Base-by-base conservation (phyloP, 495 filamentous ascomycete species). In the Cairneyella variabilis region DNA sequence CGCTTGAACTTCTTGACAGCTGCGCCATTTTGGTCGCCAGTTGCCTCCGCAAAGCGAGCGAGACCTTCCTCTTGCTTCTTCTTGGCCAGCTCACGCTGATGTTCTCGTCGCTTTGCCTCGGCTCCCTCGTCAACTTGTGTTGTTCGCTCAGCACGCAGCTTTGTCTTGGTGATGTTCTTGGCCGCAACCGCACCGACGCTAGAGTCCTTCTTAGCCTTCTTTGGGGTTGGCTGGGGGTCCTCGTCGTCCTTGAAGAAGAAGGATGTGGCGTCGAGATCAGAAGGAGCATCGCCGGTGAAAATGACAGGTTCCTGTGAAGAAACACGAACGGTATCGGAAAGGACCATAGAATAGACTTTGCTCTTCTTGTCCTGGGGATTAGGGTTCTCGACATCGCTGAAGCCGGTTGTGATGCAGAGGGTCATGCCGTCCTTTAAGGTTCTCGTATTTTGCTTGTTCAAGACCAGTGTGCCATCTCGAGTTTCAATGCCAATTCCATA, bases 221-320 rank as follows among this genome's bases (percentile, higher is more conserved):
- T 73, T 2, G 78, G 77, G 0, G 78, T 73, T 17, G 78, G 77
- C 63, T 80, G 69, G 14, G 78, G 83, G 59, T 91, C 88, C 56
- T 87, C 83, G 46, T 91, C 89, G 60, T 92, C 90, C 63, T 95
- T 93, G 72, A 98, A 98, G 71, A 95, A 97, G 73, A 98, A 98
- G 0, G 91, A 93, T 2, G 89, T 88, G 0, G 90, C 88, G 60
- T 96, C 92, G 57, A 91, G 81, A 61, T 97, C 92, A 28, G 85
- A 83, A 7, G 92, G 83, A 3, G 91, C 91, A 60, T 93, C 90
- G 49, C 88, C 91, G 28, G 95, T 99, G 70, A 97, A 97, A 23
- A 96, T 83, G 7, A 87, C 82, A 6, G 89, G 81, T 6, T 91
- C 89, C 50, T 66, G 75, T n/a, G 79, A 67, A 3, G 84, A 84